Evolutionary conservation across 495 filamentous ascomycete species (phyloP), one percentile per base, ranked within the genome.

Genomic region (Neurospora sp.): DNA sequence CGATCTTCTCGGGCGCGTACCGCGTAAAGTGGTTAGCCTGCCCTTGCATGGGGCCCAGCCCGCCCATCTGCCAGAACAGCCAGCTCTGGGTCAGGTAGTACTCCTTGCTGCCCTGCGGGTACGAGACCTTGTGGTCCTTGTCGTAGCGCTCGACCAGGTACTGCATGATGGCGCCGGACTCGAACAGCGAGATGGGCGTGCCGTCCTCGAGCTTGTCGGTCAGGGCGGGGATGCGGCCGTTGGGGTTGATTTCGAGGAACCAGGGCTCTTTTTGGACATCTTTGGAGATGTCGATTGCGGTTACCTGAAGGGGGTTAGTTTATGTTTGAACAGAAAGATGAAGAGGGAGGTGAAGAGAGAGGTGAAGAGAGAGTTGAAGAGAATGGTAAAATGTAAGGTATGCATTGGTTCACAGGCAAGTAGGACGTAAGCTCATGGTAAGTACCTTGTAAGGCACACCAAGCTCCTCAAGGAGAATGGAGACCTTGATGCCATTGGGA

Each of bases 221-320:
- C 34, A 98, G 76, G 19, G 94, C 94, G n/a, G 94, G 94, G 77
- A 97, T 97, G 73, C 95, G 93, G 76, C 94, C 94, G 79, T 98
- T 97, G 71, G 94, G 94, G 83, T 97, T 97, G 81, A 98, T 96
- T 43, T 89, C 89, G 48, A 97, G 87, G 84, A 95, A 98, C 92
- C 92, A 96, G 2, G 84, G 86, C 73, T 86, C 85, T 75, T 79
- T 97, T 77, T 97, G 94, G 8, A 80, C 84, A 76, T 93, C 92
- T 77, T 91, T 92, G 75, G 78, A 80, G 54, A 97, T 85, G 34
- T 91, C 87, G 76, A 97, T 90, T 42, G 86, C 88, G 73, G 90
- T 87, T 39, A 89, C 85, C 83, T 77, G 24, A 37, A 5, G 79
- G 39, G 13, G 13, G 54, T 66, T 34, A 66, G 28, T 31, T 6